A percentile compares a stretch with the other conserved stretches of the same genome.
Conservation (phyloP, 2,329 filamentous ascomycete species). For the Trichoderma pleuroti region DNA sequence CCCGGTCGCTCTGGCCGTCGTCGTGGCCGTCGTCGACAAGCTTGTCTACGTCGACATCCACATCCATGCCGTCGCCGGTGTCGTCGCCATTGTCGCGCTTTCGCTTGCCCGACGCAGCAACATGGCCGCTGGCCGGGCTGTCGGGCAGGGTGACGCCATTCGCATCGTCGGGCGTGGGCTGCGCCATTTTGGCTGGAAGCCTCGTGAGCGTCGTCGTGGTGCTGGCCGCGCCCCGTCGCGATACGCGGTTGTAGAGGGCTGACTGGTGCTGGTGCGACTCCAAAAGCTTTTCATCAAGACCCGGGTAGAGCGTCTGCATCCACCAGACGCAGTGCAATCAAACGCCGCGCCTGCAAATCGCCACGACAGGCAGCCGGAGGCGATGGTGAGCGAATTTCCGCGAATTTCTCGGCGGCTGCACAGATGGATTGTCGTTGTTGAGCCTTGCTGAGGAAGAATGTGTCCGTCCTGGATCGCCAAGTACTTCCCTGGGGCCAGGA, state of each 20-base stretch:
- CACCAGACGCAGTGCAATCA: constrained; percentile 32
- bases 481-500: constrained; percentile 22
- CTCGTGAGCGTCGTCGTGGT: constrained; percentile 22
- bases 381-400: constrained; percentile 21
- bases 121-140: constrained; percentile 29
- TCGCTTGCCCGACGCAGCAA: constrained; percentile 47
- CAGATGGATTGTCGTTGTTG: constrained; percentile 30
- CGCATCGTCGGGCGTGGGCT: constrained; percentile 37
- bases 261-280: constrained; percentile 43
- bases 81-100: constrained; percentile 53
- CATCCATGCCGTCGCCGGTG: constrained; percentile 27
- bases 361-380: constrained; percentile 17
- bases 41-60: constrained; percentile 23
- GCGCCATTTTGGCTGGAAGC: constrained; percentile 38
- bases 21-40: not conserved
- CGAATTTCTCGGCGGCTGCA: constrained; percentile 25
- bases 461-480: constrained; percentile 39
- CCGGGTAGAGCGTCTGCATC: constrained; percentile 32
- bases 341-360: constrained; percentile 25
- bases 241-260: constrained; percentile 38
- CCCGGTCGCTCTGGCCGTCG: not conserved
- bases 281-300: constrained; percentile 37
- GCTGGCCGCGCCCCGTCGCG: constrained; percentile 39
- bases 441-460: constrained; percentile 36
- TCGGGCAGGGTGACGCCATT: constrained; percentile 42